Evolutionary conservation across 805 yeast genomes (phyloP).

Genomic region (Scheffersomyces lignosus): DNA sequence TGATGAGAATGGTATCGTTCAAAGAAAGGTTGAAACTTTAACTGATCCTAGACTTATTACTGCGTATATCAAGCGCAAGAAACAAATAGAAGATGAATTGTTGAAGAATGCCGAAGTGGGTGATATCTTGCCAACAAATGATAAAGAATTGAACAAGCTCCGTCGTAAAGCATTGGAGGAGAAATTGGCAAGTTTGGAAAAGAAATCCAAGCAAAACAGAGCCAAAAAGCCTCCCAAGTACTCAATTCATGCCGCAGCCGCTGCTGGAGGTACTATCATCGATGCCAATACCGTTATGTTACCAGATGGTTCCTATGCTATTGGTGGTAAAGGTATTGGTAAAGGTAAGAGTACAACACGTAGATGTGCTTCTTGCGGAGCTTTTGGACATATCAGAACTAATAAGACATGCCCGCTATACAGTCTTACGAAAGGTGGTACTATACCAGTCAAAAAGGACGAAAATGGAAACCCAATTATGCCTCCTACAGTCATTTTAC

Average conservation of each 20-base stretch:
- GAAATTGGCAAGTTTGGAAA: conserved; percentile 78
- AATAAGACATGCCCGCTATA: conserved; percentile 89
- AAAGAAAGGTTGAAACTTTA: conserved; percentile 73
- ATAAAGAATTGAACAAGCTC: conserved; percentile 78
- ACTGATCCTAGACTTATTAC: conserved; percentile 85
- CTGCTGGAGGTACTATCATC: conserved; percentile 43
- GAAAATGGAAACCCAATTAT: background rate
- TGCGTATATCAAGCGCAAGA: conserved; percentile 75
- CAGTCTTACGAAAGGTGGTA: conserved; percentile 33
- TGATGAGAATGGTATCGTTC: conserved; percentile 84
- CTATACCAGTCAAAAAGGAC: conserved; percentile 17
- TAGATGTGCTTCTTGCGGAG: conserved; percentile 94
- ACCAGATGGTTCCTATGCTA: conserved; percentile 45
- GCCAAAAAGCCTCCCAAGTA: conserved; percentile 34
- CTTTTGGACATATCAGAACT: conserved; percentile 91
- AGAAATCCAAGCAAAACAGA: conserved; percentile 47
- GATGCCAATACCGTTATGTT: conserved; percentile 44
- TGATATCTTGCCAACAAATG: conserved; percentile 74
- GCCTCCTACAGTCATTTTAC: background rate
- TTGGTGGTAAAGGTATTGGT: conserved; percentile 69
- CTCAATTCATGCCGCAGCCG: conserved; percentile 39
- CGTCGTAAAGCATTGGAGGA: conserved; percentile 76
- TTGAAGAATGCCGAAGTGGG: conserved; percentile 65
- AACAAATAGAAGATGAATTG: conserved; percentile 57
- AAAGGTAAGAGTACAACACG: conserved; percentile 74